Conservation (phyloP, 116 monocot genomes). For the Iris pallida region DNA sequence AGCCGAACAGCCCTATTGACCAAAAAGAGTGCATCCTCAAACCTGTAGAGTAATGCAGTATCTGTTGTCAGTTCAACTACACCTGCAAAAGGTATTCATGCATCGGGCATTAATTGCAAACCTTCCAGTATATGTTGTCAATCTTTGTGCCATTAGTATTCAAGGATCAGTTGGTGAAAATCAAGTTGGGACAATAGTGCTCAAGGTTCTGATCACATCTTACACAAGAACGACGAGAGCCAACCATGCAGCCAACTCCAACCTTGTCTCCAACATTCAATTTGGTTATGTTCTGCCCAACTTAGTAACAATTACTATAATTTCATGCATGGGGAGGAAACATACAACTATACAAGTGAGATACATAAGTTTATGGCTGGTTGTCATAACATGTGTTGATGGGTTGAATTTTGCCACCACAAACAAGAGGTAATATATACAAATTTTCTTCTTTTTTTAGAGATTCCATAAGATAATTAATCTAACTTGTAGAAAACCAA, state of each 20-base stretch:
- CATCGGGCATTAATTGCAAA: neutral
- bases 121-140: too few species aligned
- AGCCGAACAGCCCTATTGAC: slow-evolving; percentile 32
- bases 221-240: slow-evolving; percentile 29
- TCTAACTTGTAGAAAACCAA: too few species aligned
- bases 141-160: slow-evolving; percentile 26
- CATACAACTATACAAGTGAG: too few species aligned
- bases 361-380: too few species aligned
- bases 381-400: too few species aligned
- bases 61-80: too few species aligned
- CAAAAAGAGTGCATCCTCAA: slow-evolving; percentile 40
- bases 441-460: too few species aligned
- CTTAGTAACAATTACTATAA: slow-evolving; percentile 26
- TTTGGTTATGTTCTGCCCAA: slow-evolving; percentile 24
- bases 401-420: too few species aligned
- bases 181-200: slow-evolving; percentile 28
- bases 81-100: neutral
- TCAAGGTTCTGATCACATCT: slow-evolving; percentile 24
- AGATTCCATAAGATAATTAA: too few species aligned
- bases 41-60: slow-evolving; percentile 17
- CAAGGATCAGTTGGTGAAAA: slow-evolving; percentile 25
- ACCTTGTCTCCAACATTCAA: slow-evolving; percentile 39
- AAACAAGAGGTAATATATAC: too few species aligned
- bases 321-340: slow-evolving; percentile 33
- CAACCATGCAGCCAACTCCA: slow-evolving; percentile 39